Evolutionary conservation across 768 basidiomycete genomes (phyloP).

Genomic region (Infundibulicybe gibba): DNA sequence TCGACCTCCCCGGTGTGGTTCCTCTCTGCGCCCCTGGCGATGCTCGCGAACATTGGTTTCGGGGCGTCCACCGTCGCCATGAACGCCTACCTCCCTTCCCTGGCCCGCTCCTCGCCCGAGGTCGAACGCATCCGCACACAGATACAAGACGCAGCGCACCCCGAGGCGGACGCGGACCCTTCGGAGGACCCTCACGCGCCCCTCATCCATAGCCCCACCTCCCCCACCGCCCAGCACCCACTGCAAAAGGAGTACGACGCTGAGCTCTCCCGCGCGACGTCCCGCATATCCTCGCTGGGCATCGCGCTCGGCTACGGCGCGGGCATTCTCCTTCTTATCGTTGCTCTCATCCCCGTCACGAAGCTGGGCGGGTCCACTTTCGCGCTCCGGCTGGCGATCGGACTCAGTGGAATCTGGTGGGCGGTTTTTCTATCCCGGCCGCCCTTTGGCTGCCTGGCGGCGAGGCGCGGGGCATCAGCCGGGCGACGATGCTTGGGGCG

Average conservation of each 20-base stretch:
- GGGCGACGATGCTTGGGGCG: conserved; percentile 2
- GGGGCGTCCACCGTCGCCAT: conserved; percentile 85
- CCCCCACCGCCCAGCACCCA: conserved; percentile 4
- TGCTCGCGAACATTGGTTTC: conserved; percentile 82
- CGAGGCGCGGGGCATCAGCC: conserved; percentile 7
- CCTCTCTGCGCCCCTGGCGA: conserved; percentile 63
- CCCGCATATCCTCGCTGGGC: conserved; percentile 80
- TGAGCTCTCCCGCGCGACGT: conserved; percentile 67
- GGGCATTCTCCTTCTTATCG: conserved; percentile 73
- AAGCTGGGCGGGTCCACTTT: conserved; percentile 71
- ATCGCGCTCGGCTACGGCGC: conserved; percentile 86
- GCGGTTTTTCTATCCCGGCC: conserved; percentile 77
- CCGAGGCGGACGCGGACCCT: conserved; percentile 11
- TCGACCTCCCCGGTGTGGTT: conserved; percentile 71
- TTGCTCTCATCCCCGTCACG: conserved; percentile 77
- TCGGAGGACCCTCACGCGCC: conserved; percentile 32
- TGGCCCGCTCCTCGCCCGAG: conserved; percentile 65
- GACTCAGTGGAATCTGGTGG: conserved; percentile 88
- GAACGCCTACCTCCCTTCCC: conserved; percentile 82
- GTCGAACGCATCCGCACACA: conserved; percentile 39
- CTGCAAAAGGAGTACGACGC: conserved; percentile 45
- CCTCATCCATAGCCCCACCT: conserved; percentile 24
- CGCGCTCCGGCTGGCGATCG: conserved; percentile 79
- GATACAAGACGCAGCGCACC: conserved; percentile 17
- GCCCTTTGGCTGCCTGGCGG: conserved; percentile 65